Evolutionary conservation across 805 yeast species (phyloP), one percentile per base, ranked within the genome.

Genomic region (Ogataea dorogensis): DNA sequence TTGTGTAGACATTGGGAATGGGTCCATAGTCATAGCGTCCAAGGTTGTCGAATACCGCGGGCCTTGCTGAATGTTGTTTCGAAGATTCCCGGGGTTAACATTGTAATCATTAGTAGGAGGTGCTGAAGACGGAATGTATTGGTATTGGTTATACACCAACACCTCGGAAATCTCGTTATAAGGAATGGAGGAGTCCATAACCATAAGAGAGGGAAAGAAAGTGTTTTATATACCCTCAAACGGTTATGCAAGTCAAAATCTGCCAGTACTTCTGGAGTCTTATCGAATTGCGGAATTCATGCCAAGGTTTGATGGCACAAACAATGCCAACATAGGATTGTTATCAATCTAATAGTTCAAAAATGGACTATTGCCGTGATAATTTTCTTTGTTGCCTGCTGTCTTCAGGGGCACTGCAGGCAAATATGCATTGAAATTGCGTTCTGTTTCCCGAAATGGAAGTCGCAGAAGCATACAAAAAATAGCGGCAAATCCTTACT

Each of bases 151-250:
- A 28, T 38, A 44, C 4, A 35, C 31, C 25, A 44, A 30, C 21
- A 42, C 31, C 20, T 45, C 49, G 25, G 28, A 35, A 26, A 42
- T 33, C 17, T 45, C 49, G 13, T 25, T 28, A 25, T 45, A 45
- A 5, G 49, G 42, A 5, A 36, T 12, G 5, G 45, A 34, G 4
- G 39, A 30, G 25, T 41, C 42, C 49, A 44, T 44, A 17, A 27
- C 7, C 5, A 12, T 11, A 3, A 7, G 9, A 7, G 9, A 19
- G 22, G 14, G 21, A 24, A 24, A 18, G 11, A 14, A 8, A 9
- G 8, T 12, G 17, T 18, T 27, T 28, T 33, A 27, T 35, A 35
- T 28, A 35, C 8, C 5, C 7, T 16, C 28, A 22, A 11, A 14
- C 15, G 12, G 25, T 24, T n/a, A 29, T 35, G 39, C 39, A 35